phyloP scores from a whole-genome alignment of 1,284 basidiomycete species.

The Marasmius tenuissimus region DNA sequence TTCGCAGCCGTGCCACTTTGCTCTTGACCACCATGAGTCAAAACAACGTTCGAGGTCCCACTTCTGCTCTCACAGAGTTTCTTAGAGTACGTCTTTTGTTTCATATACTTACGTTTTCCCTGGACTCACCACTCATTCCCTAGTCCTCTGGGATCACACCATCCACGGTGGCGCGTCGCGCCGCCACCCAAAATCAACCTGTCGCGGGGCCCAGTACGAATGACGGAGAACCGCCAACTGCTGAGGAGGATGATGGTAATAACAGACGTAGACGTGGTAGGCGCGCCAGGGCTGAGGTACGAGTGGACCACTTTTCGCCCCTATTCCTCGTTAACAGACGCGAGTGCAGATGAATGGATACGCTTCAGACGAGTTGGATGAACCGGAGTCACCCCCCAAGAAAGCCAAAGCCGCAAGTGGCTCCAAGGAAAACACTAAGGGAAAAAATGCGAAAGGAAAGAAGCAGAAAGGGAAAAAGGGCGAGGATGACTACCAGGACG shows the following conservation, averaged over 20 bases:
- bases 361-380: conserved; percentile 75
- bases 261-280: neutral
- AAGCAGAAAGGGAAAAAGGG: conserved; percentile 51
- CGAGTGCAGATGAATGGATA: conserved; percentile 48
- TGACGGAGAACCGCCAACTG: conserved; percentile 32
- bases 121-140: neutral
- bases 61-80: conserved; percentile 91
- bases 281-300: conserved; percentile 5
- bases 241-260: conserved; percentile 18
- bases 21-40: conserved; percentile 16
- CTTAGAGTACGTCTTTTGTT: conserved; percentile 59
- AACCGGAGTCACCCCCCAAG: conserved; percentile 35
- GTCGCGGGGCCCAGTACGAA: conserved; percentile 49
- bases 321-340: conserved; percentile 8
- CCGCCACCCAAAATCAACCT: conserved; percentile 39
- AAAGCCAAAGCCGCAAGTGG: conserved; percentile 37
- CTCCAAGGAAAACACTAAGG: conserved; percentile 36
- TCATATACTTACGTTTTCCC: neutral
- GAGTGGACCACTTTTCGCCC: neutral
- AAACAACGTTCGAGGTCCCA: conserved; percentile 84
- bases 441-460: conserved; percentile 45
- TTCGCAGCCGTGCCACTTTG: neutral
- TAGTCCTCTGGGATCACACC: conserved; percentile 82
- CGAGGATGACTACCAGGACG: conserved; percentile 44
- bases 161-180: conserved; percentile 63